Evolutionary conservation across 2,329 filamentous ascomycete genomes (phyloP).

Genomic region (Colletotrichum sp.): DNA sequence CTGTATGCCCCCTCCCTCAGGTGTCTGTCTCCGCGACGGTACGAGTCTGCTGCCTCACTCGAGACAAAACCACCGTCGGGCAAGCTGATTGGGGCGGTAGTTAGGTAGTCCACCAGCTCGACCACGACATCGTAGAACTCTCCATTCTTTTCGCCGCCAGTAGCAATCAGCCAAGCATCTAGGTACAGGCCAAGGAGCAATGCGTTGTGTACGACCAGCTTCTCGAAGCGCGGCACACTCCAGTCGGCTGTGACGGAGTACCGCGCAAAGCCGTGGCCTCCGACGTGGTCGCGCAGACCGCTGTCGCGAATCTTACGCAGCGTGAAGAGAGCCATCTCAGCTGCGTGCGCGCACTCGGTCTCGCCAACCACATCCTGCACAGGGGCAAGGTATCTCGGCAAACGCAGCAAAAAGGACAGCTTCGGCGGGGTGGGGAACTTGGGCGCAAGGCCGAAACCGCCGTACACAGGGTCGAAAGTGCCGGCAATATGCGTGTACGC

Average conservation of each 20-base stretch:
- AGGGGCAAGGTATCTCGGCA: constrained; percentile 72
- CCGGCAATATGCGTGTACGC: constrained; percentile 80
- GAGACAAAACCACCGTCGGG: constrained; percentile 80
- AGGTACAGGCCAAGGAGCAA: constrained; percentile 84
- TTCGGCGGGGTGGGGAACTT: constrained; percentile 93
- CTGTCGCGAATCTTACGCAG: constrained; percentile 73
- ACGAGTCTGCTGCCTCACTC: constrained; percentile 89
- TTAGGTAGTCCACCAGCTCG: constrained; percentile 88
- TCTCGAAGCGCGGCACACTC: constrained; percentile 96
- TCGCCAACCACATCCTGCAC: constrained; percentile 89
- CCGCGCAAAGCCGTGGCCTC: constrained; percentile 62
- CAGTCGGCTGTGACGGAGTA: constrained; percentile 93
- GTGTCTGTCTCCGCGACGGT: constrained; percentile 74
- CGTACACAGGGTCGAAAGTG: constrained; percentile 80
- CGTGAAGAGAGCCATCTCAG: constrained; percentile 81
- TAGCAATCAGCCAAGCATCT: constrained; percentile 75
- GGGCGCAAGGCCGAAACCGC: constrained; percentile 81
- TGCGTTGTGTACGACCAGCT: constrained; percentile 93
- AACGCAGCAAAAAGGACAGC: constrained; percentile 78
- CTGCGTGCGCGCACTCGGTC: constrained; percentile 75
- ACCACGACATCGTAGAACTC: constrained; percentile 81
- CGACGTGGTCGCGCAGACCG: constrained; percentile 61
- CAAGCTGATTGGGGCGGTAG: constrained; percentile 70
- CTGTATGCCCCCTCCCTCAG: constrained; percentile 94
- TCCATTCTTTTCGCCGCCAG: constrained; percentile 55